phyloP scores from a whole-genome alignment of 192 early-diverging fungal species.

The Umbelopsis isabellina region DNA sequence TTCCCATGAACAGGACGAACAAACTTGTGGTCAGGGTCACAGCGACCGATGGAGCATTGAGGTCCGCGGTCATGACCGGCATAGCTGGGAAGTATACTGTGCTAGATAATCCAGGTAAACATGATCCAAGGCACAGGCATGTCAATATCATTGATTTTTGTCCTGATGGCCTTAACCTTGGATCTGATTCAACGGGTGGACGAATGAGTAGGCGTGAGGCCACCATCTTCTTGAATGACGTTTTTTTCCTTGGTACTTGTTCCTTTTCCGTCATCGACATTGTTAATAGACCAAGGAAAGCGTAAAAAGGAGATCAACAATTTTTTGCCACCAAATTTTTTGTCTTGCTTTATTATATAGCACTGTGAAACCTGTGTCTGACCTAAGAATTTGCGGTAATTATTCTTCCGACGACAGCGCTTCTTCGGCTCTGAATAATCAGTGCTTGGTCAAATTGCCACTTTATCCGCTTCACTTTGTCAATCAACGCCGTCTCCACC shows the following conservation, averaged over 20 bases:
- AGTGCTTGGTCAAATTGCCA: too few species aligned
- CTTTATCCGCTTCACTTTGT: too few species aligned
- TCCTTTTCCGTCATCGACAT: background rate
- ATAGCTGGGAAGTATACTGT: slow-evolving; percentile 35
- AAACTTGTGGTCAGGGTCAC: slow-evolving; percentile 47
- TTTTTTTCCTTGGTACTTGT: background rate
- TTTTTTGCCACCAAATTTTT: too few species aligned
- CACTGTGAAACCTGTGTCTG: too few species aligned
- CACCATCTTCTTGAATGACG: background rate
- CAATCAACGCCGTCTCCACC: too few species aligned
- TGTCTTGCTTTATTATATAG: too few species aligned
- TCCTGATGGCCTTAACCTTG: background rate
- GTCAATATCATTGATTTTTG: slow-evolving; percentile 23
- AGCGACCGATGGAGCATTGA: slow-evolving; percentile 38
- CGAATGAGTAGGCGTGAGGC: slow-evolving; percentile 23
- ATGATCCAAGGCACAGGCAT: slow-evolving; percentile 20
- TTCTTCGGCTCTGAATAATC: too few species aligned
- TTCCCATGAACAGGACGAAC: slow-evolving; percentile 53
- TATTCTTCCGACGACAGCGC: too few species aligned
- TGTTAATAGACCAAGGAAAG: too few species aligned
- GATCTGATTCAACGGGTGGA: slow-evolving; percentile 30
- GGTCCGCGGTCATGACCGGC: slow-evolving; percentile 40
- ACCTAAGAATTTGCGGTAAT: too few species aligned
- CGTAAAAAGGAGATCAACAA: too few species aligned
- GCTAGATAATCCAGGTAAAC: slow-evolving; percentile 31